A percentile compares a stretch with the other conserved stretches of the same genome.
Evolutionary conservation across 495 filamentous ascomycete species (phyloP).

Genomic region (Polyplosphaeria fusca): DNA sequence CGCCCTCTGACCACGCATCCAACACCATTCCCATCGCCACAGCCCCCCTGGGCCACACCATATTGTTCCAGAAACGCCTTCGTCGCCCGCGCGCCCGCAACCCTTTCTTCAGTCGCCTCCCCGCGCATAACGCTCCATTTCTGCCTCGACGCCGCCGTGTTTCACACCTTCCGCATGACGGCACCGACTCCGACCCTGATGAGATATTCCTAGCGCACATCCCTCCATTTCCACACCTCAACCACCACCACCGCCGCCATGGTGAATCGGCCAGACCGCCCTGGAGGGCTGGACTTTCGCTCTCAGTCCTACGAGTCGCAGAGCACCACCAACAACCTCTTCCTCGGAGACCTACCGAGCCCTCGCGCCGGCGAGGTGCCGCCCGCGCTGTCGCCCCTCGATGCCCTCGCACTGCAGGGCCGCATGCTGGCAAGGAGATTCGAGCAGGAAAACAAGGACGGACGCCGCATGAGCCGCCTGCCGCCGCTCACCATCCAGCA

Average conservation of each 20-base stretch:
- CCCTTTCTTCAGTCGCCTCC: neutral
- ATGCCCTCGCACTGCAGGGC: slow-evolving; percentile 88
- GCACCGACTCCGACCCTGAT: slow-evolving; percentile 8
- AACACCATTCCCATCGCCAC: neutral
- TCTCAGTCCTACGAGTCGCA: slow-evolving; percentile 26
- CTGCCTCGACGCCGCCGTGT: slow-evolving; percentile 19
- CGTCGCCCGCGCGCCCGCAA: neutral
- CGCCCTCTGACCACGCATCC: neutral
- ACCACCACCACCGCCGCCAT: slow-evolving; percentile 13
- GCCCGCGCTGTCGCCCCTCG: slow-evolving; percentile 87
- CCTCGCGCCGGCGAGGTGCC: slow-evolving; percentile 69
- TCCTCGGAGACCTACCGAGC: slow-evolving; percentile 37
- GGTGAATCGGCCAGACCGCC: slow-evolving; percentile 27
- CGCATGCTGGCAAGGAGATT: slow-evolving; percentile 83
- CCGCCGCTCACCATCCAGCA: slow-evolving; percentile 78
- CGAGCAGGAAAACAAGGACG: slow-evolving; percentile 64
- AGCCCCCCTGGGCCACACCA: neutral
- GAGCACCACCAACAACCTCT: slow-evolving; percentile 15
- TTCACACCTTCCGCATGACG: slow-evolving; percentile 26
- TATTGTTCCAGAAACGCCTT: neutral
- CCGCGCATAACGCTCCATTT: slow-evolving; percentile 24
- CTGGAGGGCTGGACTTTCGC: slow-evolving; percentile 30
- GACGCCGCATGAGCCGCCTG: slow-evolving; percentile 76
- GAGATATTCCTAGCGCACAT: slow-evolving; percentile 8
- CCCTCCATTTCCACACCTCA: neutral